These are phyloP conservation scores for Candida sphagnicola DNA, from an alignment of 805 yeast genomes.

Conservation along the genomic window DNA sequence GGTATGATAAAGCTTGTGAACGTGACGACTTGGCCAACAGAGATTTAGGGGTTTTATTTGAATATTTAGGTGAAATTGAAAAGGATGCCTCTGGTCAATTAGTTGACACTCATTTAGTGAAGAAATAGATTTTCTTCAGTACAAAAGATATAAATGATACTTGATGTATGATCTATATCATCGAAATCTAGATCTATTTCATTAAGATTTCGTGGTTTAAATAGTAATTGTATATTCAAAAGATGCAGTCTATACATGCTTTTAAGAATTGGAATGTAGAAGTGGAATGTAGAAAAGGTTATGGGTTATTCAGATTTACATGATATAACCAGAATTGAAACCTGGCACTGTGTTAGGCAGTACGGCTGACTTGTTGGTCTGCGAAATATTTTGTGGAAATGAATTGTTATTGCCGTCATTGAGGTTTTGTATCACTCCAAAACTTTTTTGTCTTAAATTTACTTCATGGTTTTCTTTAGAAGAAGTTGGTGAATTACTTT, in stretches of 20 bases:
- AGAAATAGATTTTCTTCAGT: not conserved
- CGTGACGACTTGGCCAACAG: conserved; percentile 34
- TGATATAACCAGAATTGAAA: conserved; percentile 14
- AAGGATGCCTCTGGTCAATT: conserved; percentile 8
- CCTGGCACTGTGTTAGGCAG: conserved; percentile 10
- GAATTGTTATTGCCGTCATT: not conserved
- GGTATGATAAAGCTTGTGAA: conserved; percentile 43
- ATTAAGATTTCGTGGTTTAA: too few relatives aligned
- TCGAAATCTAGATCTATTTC: too few relatives aligned
- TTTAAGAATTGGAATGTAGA: not conserved
- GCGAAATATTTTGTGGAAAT: not conserved
- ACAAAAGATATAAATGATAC: not conserved
- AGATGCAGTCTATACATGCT: not conserved
- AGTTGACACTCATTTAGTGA: conserved; percentile 17
- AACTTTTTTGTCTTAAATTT: conserved; percentile 12
- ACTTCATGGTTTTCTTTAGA: not conserved
- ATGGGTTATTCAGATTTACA: conserved; percentile 9
- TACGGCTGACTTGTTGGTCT: too few relatives aligned
- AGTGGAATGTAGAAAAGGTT: too few relatives aligned
- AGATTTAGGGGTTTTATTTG: conserved; percentile 40
- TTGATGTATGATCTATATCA: not conserved
- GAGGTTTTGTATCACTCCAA: conserved; percentile 10
- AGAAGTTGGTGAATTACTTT: conserved; percentile 1
- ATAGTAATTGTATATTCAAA: not conserved
- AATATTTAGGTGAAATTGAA: conserved; percentile 39